These are phyloP conservation scores for Penicillium nordicum DNA, from an alignment of 2,329 filamentous ascomycete species.

Conservation along the genomic window DNA sequence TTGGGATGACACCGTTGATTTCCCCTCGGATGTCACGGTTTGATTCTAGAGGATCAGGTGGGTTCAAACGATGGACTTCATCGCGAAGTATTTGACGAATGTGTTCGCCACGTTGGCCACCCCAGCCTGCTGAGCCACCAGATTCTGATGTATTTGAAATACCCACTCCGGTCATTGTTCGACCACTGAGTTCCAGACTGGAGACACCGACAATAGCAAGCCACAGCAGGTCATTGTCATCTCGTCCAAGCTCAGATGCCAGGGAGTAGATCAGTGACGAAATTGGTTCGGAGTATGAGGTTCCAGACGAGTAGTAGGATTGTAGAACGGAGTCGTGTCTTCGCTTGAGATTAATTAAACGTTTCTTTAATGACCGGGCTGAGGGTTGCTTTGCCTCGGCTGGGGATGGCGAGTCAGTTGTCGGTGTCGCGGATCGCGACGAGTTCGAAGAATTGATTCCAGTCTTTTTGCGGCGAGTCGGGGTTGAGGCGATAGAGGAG, in stretches of 20 bases:
- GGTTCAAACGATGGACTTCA: slow-evolving; percentile 90
- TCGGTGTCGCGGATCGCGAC: slow-evolving; percentile 46
- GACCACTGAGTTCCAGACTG: slow-evolving; percentile 88
- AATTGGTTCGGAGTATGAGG: slow-evolving; percentile 91
- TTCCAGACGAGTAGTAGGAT: slow-evolving; percentile 80
- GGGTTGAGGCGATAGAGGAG: slow-evolving; percentile 42
- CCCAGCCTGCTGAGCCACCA: slow-evolving; percentile 66
- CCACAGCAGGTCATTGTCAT: slow-evolving; percentile 96
- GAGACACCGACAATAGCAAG: slow-evolving; percentile 89
- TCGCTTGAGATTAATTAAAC: slow-evolving; percentile 69
- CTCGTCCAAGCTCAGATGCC: slow-evolving; percentile 88
- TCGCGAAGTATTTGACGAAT: slow-evolving; percentile 85
- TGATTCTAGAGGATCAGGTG: slow-evolving; percentile 60
- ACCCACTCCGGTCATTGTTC: slow-evolving; percentile 75
- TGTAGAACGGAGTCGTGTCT: slow-evolving; percentile 74
- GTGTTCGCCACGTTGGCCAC: slow-evolving; percentile 74
- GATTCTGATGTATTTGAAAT: slow-evolving; percentile 54
- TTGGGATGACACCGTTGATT: slow-evolving; percentile 78
- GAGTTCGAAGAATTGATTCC: slow-evolving; percentile 44
- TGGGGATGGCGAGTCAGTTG: slow-evolving; percentile 40
- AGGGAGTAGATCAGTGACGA: slow-evolving; percentile 92
- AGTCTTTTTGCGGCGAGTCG: slow-evolving; percentile 40
- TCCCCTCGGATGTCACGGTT: slow-evolving; percentile 63
- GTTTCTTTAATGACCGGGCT: slow-evolving; percentile 66
- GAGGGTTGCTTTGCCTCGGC: slow-evolving; percentile 60